Percentiles rank a stretch among this genome's conserved stretches.
Evolutionary conservation across 305 asterid species (phyloP).

Genomic region (Solanum aculeatissimum): DNA sequence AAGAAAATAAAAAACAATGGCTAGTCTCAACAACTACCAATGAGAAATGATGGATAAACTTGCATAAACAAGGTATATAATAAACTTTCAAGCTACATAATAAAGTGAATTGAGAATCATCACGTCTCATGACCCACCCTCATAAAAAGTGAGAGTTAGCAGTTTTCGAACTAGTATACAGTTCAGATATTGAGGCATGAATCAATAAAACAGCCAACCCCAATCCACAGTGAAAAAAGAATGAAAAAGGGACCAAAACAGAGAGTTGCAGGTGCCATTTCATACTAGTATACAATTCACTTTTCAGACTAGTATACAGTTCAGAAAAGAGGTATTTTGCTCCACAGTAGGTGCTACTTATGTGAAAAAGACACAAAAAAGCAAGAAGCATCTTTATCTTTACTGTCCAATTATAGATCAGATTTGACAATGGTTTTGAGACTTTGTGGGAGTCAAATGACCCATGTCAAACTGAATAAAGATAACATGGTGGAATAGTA

Average conservation of each 20-base stretch:
- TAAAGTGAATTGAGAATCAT: background rate
- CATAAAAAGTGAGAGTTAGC: background rate
- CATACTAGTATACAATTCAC: no score
- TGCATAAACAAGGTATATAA: background rate
- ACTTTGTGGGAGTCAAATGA: background rate
- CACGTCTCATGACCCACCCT: background rate
- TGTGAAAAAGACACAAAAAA: background rate
- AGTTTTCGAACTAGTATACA: background rate
- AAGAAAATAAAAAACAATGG: background rate
- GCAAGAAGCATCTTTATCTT: background rate
- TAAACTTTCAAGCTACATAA: background rate
- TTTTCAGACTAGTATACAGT: background rate
- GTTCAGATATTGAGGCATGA: background rate
- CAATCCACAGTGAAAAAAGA: background rate
- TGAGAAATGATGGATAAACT: background rate
- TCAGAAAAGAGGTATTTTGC: background rate
- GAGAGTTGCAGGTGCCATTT: background rate
- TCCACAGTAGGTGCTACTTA: background rate
- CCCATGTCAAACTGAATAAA: background rate
- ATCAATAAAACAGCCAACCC: background rate
- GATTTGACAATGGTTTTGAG: background rate
- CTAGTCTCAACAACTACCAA: background rate
- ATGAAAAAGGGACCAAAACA: background rate
- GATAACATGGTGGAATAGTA: background rate
- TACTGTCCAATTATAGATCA: background rate